Evolutionary conservation across 192 early-diverging fungal genomes (phyloP), one percentile per base, ranked within the genome.

Genomic region (Neocallimastix lanati): DNA sequence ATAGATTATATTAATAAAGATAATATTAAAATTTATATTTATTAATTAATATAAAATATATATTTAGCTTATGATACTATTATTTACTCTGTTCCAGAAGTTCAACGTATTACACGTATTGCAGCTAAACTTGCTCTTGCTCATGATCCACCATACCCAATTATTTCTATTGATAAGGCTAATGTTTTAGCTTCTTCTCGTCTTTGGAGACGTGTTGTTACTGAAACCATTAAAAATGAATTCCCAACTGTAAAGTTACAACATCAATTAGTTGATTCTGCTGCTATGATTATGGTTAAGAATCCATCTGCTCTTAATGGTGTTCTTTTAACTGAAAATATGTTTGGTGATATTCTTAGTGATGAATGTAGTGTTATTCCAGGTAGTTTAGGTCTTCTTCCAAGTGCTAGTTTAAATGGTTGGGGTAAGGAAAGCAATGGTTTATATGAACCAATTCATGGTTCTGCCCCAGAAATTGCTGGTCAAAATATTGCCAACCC

Each of bases 381-480:
- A 18, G 50, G 50, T 29, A 92, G 91, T 30, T 88, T 99, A 78
- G 97, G 97, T 37, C 88, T 99, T 38, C 85, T 99, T 80, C 97
- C 97, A 29, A 93, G 91, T 77, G 97, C 97, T 4, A 93, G 91
- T 78, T 88, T 99, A 83, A 94, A 87, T 82, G 93, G 94, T 29
- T 91, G 96, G 79, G 95, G 95, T 28, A 89, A 92, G 81, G 88
- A 91, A 37, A 88, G 87, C 80, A 84, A 82, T 81, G 96, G 97
- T 80, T 82, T 99, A 77, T 99, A 97, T 82, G 98, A 99, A 88
- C 98, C 98, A n/a, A 98, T 98, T 83, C 98, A 99, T 86, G 98
- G 98, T 76, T 95, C 93, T 29, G 96, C 98, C 4, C 98, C 98
- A 30, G 98, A 99, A 86, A 98, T 99, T 86, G 96, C 98, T 40